These are phyloP conservation scores for Boeremia exigua DNA, from an alignment of 2,329 filamentous ascomycete genomes.

Conservation along the genomic window DNA sequence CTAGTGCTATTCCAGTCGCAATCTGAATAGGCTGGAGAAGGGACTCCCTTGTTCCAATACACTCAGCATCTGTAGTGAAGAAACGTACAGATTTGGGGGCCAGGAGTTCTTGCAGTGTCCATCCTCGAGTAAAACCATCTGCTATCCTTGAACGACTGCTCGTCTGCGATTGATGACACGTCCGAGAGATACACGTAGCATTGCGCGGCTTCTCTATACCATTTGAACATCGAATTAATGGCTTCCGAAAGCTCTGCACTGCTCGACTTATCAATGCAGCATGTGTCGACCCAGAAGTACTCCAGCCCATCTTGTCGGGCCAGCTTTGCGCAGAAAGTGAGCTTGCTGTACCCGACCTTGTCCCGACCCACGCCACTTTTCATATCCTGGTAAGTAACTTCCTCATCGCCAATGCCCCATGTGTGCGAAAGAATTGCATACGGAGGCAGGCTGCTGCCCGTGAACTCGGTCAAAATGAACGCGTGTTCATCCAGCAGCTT, in stretches of 20 bases:
- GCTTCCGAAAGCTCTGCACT: slow-evolving; percentile 1
- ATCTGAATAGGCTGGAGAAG: slow-evolving; percentile 3
- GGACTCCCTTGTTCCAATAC: slow-evolving; percentile 15
- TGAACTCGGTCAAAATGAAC: background rate
- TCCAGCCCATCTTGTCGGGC: background rate
- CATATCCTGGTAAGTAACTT: background rate
- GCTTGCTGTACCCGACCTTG: background rate
- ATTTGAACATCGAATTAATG: slow-evolving; percentile 1
- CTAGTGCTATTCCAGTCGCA: slow-evolving; percentile 10
- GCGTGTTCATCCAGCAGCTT: background rate
- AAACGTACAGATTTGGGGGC: slow-evolving; percentile 24
- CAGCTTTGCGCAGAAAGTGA: background rate
- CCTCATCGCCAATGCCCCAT: background rate
- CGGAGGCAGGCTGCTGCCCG: background rate
- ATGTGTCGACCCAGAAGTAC: slow-evolving; percentile 1
- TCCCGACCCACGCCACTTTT: background rate
- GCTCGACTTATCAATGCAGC: background rate
- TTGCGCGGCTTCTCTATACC: background rate
- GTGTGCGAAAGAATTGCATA: background rate
- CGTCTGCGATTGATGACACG: background rate
- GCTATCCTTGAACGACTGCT: background rate
- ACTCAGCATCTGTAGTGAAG: slow-evolving; percentile 16
- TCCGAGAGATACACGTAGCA: slow-evolving; percentile 3
- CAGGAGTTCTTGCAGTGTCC: slow-evolving; percentile 24
- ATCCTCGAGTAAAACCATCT: slow-evolving; percentile 15